phyloP scores from a whole-genome alignment of 2,329 filamentous ascomycete genomes.

The Fusarium torulosum region DNA sequence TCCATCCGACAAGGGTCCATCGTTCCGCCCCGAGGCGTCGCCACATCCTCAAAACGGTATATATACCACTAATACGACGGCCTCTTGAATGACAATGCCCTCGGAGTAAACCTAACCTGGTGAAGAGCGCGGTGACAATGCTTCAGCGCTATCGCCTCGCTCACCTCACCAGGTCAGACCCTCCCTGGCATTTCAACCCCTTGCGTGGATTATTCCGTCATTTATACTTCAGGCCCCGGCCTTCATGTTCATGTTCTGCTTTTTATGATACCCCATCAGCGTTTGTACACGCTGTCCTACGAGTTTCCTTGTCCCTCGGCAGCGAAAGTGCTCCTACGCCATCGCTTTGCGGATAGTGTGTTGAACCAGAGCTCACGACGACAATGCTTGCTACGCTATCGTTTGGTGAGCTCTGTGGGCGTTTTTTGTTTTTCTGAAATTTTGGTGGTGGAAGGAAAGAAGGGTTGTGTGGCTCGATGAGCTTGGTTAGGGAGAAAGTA shows the following conservation, averaged over 20 bases:
- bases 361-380: constrained; percentile 62
- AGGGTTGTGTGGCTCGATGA: neutral
- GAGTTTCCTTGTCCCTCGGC: constrained; percentile 59
- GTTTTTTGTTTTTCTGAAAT: constrained; percentile 48
- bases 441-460: neutral
- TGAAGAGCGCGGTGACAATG: constrained; percentile 61
- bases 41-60: neutral
- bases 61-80: neutral
- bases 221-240: constrained; percentile 32
- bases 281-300: constrained; percentile 61
- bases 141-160: constrained; percentile 62
- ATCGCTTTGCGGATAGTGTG: constrained; percentile 65
- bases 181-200: constrained; percentile 1
- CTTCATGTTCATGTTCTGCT: constrained; percentile 41
- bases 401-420: constrained; percentile 62
- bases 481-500: constrained; percentile 6
- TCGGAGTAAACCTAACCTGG: constrained; percentile 18
- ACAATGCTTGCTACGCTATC: constrained; percentile 69
- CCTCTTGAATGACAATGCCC: constrained; percentile 61
- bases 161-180: constrained; percentile 13
- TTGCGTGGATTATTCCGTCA: constrained; percentile 22
- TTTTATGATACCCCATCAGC: constrained; percentile 60
- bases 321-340: constrained; percentile 68
- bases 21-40: constrained; percentile 4
- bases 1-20: constrained; percentile 1